These are phyloP conservation scores for Stephania yunnanensis DNA, from an alignment of 164 flowering plant species.

Conservation along the genomic window DNA sequence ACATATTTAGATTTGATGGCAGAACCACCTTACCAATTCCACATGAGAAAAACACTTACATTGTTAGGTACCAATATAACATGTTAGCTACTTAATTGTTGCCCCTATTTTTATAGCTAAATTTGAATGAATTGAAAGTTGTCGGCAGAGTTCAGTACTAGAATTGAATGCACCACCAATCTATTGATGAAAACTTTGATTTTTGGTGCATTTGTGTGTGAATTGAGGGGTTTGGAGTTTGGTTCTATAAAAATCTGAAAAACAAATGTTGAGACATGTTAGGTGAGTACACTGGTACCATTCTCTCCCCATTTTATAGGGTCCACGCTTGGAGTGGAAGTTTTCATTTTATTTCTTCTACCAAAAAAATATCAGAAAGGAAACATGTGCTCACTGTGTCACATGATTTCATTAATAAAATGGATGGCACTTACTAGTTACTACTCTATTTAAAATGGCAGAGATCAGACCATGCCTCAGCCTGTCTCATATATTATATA, in stretches of 20 bases:
- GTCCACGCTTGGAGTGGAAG: not conserved
- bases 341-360: not conserved
- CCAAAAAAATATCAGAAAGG: not conserved
- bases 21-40: too few relatives aligned
- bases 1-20: too few relatives aligned
- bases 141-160: not conserved
- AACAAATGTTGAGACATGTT: not conserved
- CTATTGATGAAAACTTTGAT: too few relatives aligned
- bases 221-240: too few relatives aligned
- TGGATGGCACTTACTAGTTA: not conserved
- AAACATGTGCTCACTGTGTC: not conserved
- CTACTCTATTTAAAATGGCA: not conserved
- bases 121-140: too few relatives aligned
- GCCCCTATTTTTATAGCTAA: not conserved
- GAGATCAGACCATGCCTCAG: not conserved
- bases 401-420: conserved; percentile 1
- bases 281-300: conserved; percentile 2
- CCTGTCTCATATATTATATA: not conserved
- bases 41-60: too few relatives aligned
- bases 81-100: not conserved
- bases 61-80: not conserved
- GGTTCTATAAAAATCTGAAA: not conserved
- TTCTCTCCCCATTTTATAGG: not conserved
- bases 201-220: too few relatives aligned
- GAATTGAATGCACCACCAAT: too few relatives aligned